Conservation (phyloP, 139 green algal genomes). For the Raphidocelis subcapitata region DNA sequence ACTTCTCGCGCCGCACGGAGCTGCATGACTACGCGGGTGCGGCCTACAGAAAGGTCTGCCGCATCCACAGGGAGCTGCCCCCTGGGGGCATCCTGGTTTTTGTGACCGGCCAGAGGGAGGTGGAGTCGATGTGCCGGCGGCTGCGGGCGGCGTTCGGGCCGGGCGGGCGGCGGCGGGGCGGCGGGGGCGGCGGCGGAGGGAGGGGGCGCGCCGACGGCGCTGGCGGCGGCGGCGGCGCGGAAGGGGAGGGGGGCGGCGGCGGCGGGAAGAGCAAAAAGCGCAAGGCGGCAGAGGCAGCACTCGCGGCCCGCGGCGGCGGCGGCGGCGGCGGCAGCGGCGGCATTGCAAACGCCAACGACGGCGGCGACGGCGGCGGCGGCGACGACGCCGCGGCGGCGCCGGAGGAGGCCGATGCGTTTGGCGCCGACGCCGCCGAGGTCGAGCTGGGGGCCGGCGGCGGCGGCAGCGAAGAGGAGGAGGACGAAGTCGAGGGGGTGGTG, state of each 20-base stretch:
- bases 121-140: slow-evolving; percentile 72
- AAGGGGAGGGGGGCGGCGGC: too few relatives aligned
- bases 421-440: slow-evolving; percentile 7
- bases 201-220: too few relatives aligned
- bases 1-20: slow-evolving; percentile 88
- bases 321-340: neutral
- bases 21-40: slow-evolving; percentile 81
- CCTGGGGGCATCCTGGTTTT: slow-evolving; percentile 94
- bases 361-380: slow-evolving; percentile 3
- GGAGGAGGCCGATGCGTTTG: slow-evolving; percentile 15
- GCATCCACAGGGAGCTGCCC: slow-evolving; percentile 88
- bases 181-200: too few relatives aligned
- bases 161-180: neutral
- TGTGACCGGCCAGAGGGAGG: slow-evolving; percentile 90
- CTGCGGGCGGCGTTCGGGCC: slow-evolving; percentile 57
- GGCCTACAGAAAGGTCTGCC: slow-evolving; percentile 71
- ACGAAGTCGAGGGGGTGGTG: neutral
- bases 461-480: neutral
- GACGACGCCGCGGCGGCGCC: slow-evolving; percentile 13
- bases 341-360: neutral
- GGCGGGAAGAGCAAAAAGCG: slow-evolving; percentile 8
- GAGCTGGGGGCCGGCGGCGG: slow-evolving; percentile 15
- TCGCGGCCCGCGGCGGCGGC: neutral
- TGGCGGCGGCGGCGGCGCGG: slow-evolving; percentile 1
- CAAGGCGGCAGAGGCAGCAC: slow-evolving; percentile 27